Evolutionary conservation across 352 stramenopile genomes (phyloP).

Genomic region (Globisporangium emineosum): DNA sequence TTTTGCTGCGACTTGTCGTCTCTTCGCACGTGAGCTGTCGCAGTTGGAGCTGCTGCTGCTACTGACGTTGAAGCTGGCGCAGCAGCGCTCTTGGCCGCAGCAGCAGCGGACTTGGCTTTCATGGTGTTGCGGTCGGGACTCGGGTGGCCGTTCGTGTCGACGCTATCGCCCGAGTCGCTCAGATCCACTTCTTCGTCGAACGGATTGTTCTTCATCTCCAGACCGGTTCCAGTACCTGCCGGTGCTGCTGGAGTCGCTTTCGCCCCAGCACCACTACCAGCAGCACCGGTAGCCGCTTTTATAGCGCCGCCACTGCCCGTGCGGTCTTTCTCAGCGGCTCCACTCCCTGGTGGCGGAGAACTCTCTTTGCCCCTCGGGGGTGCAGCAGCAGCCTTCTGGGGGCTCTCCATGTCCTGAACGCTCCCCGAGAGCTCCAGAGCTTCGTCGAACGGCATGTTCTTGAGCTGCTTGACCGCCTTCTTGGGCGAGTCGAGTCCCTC

Average conservation of each 20-base stretch:
- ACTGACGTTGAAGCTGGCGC: background rate
- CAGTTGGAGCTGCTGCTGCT: constrained; percentile 3
- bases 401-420: constrained; percentile 70
- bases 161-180: constrained; percentile 81
- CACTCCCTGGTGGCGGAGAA: background rate
- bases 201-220: constrained; percentile 79
- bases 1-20: constrained; percentile 26
- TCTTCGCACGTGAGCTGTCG: constrained; percentile 14
- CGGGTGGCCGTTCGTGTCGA: constrained; percentile 77
- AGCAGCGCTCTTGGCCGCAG: constrained; percentile 11
- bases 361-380: background rate
- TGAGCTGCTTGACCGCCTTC: constrained; percentile 46
- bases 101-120: constrained; percentile 26
- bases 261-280: background rate
- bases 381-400: constrained; percentile 27
- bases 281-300: background rate
- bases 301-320: background rate
- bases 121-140: constrained; percentile 53
- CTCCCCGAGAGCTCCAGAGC: constrained; percentile 80
- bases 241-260: constrained; percentile 16
- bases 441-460: constrained; percentile 83
- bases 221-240: constrained; percentile 15
- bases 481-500: constrained; percentile 59
- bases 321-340: constrained; percentile 5
- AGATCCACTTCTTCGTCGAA: constrained; percentile 87